Base-by-base conservation (phyloP, 169 alveolate genomes). In the Cryptosporidium viatorum region DNA sequence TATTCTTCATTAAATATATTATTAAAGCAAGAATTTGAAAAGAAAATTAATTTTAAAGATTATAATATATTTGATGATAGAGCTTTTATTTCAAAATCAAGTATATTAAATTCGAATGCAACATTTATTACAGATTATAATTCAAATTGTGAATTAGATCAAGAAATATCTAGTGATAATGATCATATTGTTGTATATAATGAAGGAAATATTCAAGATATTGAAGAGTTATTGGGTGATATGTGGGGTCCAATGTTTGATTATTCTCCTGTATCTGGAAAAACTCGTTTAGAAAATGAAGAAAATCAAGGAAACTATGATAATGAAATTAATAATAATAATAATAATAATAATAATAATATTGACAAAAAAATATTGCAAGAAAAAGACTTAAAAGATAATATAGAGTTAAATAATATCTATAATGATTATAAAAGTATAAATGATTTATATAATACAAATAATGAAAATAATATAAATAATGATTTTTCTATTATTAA, bases 231-330 rank as follows among this genome's bases (percentile, higher is more conserved):
- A 62, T 58, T 80, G 26, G 89, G 41, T 0, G 18, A 60, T 65
- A 41, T 80, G 74, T 80, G 89, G 89, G 14, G 31, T 62, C 89
- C 89, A 41, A 35, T 60, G 10, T 48, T 80, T 21, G 73, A 80
- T 21, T 35, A 29, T 65, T 18, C 67, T 60, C 51, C 35, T n/a
- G 21, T 31, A 8, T 71, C 62, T 14, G n/a, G 21, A 65, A 21
- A 65, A 35, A 14, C 5, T 26, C 8, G 23, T 65, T 65, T 65
- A 21, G 71, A 65, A 10, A 65, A 65, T 65, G n/a, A 65, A 26
- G 48, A 65, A 37, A 37, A 48, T 14, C 21, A 14, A 3, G 8
- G 1, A 48, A 48, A 48, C 5, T 48, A 48, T 16, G 55, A 48
- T 48, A 8, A 41, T 41, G 16, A 41, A 41, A 41, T 8, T 9